Percentiles rank a stretch among this genome's conserved stretches.
phyloP scores from a whole-genome alignment of 202 grass and related monocot species.

The Zoysia matrella region DNA sequence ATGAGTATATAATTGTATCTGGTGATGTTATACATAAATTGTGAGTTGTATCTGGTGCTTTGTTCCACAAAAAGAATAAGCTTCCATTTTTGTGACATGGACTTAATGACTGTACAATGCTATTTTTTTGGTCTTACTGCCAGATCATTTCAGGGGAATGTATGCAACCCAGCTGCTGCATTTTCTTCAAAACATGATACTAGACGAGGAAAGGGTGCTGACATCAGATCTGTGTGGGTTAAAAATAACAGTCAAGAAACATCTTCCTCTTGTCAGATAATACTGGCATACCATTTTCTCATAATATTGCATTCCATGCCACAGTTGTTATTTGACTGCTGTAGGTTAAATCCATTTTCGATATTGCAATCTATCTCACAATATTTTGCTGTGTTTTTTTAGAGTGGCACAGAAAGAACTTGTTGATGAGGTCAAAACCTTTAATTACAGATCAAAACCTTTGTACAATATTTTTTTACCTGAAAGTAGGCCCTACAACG shows the following conservation, averaged over 20 bases:
- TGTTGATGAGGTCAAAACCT: neutral
- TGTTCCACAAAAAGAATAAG: slow-evolving; percentile 37
- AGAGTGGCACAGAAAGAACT: neutral
- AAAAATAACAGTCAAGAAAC: neutral
- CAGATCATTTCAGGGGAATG: neutral
- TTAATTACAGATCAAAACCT: slow-evolving; percentile 30
- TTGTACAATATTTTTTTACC: slow-evolving; percentile 13
- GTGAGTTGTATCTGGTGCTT: slow-evolving; percentile 28
- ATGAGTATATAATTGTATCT: slow-evolving; percentile 30
- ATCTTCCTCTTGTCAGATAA: neutral
- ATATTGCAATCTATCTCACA: no score
- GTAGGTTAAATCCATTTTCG: neutral
- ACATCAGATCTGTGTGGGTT: neutral
- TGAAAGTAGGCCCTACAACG: slow-evolving; percentile 14
- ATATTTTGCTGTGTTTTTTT: no score
- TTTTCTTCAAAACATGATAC: neutral
- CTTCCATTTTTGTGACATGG: neutral
- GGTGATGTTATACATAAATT: slow-evolving; percentile 28
- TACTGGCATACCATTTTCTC: neutral
- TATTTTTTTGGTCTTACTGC: neutral
- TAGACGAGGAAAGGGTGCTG: no score
- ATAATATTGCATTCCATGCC: neutral
- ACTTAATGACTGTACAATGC: neutral
- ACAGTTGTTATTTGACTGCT: neutral
- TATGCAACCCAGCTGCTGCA: neutral